These are phyloP conservation scores for Eucalyptus caleyi DNA, from an alignment of 345 rosid species.

Conservation along the genomic window DNA sequence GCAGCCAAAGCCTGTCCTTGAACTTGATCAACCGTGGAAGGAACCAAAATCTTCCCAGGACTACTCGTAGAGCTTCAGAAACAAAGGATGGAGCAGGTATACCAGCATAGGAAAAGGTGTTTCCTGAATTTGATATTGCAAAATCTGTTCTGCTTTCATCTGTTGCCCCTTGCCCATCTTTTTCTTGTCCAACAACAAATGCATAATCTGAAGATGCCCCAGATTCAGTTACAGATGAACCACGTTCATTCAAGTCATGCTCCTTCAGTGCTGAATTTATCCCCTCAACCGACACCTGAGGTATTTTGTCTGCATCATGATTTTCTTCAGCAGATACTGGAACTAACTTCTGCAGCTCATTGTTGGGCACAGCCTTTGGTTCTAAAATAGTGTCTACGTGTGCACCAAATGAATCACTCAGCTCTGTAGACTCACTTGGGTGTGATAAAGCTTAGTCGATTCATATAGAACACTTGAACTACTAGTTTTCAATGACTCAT, in stretches of 20 bases:
- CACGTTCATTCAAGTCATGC: constrained; percentile 13
- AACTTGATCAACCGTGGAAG: constrained; percentile 72
- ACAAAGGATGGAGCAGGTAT: constrained; percentile 84
- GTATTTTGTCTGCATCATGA: constrained; percentile 11
- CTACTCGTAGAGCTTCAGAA: constrained; percentile 51
- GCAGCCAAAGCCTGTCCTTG: constrained; percentile 88
- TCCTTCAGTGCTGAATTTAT: constrained; percentile 23
- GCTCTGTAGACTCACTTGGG: constrained; percentile 9
- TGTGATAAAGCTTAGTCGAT: constrained; percentile 3
- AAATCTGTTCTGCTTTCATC: constrained; percentile 7
- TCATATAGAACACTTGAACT: constrained; percentile 3
- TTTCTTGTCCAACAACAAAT: constrained; percentile 12
- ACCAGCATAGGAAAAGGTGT: constrained; percentile 40
- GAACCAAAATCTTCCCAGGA: constrained; percentile 80
- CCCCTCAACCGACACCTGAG: constrained; percentile 7
- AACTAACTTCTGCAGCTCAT: constrained; percentile 2
- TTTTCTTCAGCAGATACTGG: constrained; percentile 18
- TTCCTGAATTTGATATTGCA: constrained; percentile 18
- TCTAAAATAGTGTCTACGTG: constrained; percentile 15
- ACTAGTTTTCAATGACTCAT: constrained; percentile 1
- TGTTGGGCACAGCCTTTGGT: constrained; percentile 12
- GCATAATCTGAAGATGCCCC: constrained; percentile 18
- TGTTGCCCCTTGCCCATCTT: constrained; percentile 12
- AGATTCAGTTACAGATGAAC: constrained; percentile 9
- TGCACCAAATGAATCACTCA: constrained; percentile 18